phyloP scores from a whole-genome alignment of 192 early-diverging fungal genomes.

The Diversispora epigaea region DNA sequence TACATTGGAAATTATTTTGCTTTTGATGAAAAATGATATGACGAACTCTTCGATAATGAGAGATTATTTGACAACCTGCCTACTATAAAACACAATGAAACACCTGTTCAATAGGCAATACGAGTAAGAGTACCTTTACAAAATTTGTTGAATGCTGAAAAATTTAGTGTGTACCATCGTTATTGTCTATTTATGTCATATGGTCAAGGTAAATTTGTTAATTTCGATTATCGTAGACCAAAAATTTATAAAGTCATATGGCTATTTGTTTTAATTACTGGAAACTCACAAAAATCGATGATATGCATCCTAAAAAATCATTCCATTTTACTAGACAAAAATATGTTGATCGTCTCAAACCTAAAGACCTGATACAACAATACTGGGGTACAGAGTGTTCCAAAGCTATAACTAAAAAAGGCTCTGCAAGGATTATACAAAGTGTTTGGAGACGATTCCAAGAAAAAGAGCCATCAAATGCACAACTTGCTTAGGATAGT shows the following conservation, averaged over 20 bases:
- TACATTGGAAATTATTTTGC: neutral
- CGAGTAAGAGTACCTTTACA: neutral
- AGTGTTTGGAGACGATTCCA: neutral
- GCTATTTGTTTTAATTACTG: neutral
- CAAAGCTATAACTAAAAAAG: conserved; percentile 13
- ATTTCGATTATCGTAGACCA: conserved; percentile 8
- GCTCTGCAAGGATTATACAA: conserved; percentile 17
- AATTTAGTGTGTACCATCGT: conserved; percentile 16
- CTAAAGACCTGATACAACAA: neutral
- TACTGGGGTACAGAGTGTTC: neutral
- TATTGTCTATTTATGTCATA: conserved; percentile 9
- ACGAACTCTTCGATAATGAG: neutral
- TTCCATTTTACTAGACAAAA: neutral
- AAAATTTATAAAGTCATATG: neutral
- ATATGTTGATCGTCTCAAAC: neutral
- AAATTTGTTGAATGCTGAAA: neutral
- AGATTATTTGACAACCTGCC: neutral
- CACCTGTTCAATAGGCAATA: neutral
- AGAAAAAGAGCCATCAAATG: conserved; percentile 3
- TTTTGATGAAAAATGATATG: neutral
- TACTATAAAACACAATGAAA: too few species aligned
- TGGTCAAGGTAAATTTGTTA: neutral
- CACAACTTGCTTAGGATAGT: conserved; percentile 17
- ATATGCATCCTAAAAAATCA: neutral
- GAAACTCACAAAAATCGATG: conserved; percentile 12